Evolutionary conservation across 2,329 filamentous ascomycete genomes (phyloP).

Genomic region (Fusarium sp.): DNA sequence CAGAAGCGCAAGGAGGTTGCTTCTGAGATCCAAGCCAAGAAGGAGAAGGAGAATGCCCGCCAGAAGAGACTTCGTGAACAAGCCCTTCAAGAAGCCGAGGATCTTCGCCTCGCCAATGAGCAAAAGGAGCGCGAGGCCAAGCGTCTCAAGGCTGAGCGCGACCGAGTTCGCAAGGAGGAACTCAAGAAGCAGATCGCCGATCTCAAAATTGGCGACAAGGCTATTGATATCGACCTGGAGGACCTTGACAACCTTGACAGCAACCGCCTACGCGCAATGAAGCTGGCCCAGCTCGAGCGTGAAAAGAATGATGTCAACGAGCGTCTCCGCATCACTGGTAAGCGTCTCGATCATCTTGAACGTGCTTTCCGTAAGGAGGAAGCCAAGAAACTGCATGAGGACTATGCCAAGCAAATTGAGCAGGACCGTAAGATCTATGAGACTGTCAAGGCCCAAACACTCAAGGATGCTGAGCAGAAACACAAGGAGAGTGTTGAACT

Average conservation of each 20-base stretch:
- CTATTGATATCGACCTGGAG: slow-evolving; percentile 76
- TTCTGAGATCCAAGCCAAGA: slow-evolving; percentile 85
- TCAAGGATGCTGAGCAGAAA: slow-evolving; percentile 83
- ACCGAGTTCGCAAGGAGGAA: slow-evolving; percentile 91
- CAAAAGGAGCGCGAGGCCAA: slow-evolving; percentile 89
- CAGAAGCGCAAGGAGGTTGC: slow-evolving; percentile 97
- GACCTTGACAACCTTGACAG: slow-evolving; percentile 88
- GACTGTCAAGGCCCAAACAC: slow-evolving; percentile 76
- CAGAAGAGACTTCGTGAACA: slow-evolving; percentile 88
- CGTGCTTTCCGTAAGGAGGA: slow-evolving; percentile 97
- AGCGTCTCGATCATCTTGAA: slow-evolving; percentile 96
- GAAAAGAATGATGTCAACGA: slow-evolving; percentile 98
- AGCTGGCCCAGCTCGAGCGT: slow-evolving; percentile 93
- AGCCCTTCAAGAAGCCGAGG: slow-evolving; percentile 88
- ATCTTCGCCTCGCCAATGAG: slow-evolving; percentile 88
- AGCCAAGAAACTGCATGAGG: slow-evolving; percentile 85
- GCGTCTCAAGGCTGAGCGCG: slow-evolving; percentile 85
- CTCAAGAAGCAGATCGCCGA: slow-evolving; percentile 92
- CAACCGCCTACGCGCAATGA: slow-evolving; percentile 90
- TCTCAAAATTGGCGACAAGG: slow-evolving; percentile 87
- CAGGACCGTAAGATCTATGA: slow-evolving; percentile 84
- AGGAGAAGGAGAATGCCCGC: slow-evolving; percentile 91
- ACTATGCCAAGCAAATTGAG: slow-evolving; percentile 86
- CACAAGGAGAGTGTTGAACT: slow-evolving; percentile 92
- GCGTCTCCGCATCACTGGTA: slow-evolving; percentile 88